These are phyloP conservation scores for Truncatella angustata DNA, from an alignment of 2,329 filamentous ascomycete genomes.

Conservation along the genomic window DNA sequence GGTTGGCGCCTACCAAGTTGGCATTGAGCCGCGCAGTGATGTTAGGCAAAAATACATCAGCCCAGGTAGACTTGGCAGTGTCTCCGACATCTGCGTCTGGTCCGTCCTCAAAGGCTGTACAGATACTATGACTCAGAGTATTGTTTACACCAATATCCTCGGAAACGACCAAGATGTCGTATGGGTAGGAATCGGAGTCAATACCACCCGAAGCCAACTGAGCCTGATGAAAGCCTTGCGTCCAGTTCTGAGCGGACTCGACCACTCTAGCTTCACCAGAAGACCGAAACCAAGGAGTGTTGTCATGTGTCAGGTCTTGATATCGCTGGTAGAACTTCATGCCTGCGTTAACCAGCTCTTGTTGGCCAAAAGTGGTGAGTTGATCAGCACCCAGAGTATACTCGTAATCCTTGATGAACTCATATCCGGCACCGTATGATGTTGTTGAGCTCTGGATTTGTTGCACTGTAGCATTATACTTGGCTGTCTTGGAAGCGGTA, in stretches of 20 bases:
- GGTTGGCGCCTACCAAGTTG: conserved; percentile 64
- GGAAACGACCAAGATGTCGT: conserved; percentile 62
- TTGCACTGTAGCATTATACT: conserved; percentile 63
- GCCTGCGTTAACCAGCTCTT: conserved; percentile 72
- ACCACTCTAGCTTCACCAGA: conserved; percentile 70
- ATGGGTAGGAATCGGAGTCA: conserved; percentile 44
- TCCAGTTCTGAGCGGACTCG: conserved; percentile 72
- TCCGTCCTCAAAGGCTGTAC: conserved; percentile 67
- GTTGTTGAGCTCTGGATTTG: conserved; percentile 59
- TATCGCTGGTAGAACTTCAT: conserved; percentile 75
- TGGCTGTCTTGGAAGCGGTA: conserved; percentile 62
- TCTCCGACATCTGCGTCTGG: conserved; percentile 42
- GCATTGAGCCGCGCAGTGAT: conserved; percentile 69
- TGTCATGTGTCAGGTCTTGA: conserved; percentile 51
- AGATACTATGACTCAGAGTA: conserved; percentile 73
- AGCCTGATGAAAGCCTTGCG: conserved; percentile 66
- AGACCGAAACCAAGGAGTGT: conserved; percentile 69
- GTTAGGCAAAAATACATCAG: conserved; percentile 59
- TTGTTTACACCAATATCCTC: conserved; percentile 72
- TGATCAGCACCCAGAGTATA: conserved; percentile 71
- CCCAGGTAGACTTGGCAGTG: conserved; percentile 56
- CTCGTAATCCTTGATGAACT: conserved; percentile 69
- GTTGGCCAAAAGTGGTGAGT: conserved; percentile 66
- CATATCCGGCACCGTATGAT: conserved; percentile 60
- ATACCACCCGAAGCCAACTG: conserved; percentile 34